Percentiles rank a stretch among this genome's conserved stretches.
phyloP scores from a whole-genome alignment of 208 protist species.

The Leishmania gerbilli region DNA sequence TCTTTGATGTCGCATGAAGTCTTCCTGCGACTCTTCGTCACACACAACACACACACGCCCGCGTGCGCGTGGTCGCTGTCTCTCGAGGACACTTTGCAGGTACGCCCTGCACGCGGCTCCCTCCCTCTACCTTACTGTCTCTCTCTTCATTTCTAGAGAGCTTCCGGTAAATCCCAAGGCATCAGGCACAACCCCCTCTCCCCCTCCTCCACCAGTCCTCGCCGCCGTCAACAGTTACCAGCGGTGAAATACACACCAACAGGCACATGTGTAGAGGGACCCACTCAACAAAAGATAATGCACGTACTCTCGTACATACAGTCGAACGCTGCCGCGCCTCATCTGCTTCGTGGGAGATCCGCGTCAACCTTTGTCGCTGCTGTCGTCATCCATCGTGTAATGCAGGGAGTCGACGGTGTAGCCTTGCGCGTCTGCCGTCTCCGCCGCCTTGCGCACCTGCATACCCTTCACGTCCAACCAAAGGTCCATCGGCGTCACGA shows the following conservation, averaged over 20 bases:
- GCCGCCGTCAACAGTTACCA: background rate
- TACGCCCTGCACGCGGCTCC: background rate
- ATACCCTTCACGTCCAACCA: conserved; percentile 88
- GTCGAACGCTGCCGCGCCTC: background rate
- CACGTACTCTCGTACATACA: background rate
- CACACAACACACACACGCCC: background rate
- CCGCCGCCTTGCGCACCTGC: conserved; percentile 63
- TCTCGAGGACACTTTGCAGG: too few species aligned
- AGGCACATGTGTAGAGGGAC: background rate
- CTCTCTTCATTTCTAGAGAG: background rate
- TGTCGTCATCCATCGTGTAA: conserved; percentile 41
- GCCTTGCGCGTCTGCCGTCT: conserved; percentile 66
- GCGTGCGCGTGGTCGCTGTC: too few species aligned
- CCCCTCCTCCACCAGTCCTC: background rate
- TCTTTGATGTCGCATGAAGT: too few species aligned
- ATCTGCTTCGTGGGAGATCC: background rate
- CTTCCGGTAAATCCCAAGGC: background rate
- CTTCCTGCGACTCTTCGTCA: background rate
- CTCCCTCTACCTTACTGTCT: background rate
- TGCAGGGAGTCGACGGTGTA: conserved; percentile 79
- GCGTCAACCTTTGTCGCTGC: conserved; percentile 10
- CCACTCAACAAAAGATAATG: background rate
- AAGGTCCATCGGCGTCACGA: conserved; percentile 89
- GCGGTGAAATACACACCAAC: background rate
- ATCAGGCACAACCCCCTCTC: background rate